Conservation (phyloP, 352 stramenopile genomes). For the Phytophthora vignae region DNA sequence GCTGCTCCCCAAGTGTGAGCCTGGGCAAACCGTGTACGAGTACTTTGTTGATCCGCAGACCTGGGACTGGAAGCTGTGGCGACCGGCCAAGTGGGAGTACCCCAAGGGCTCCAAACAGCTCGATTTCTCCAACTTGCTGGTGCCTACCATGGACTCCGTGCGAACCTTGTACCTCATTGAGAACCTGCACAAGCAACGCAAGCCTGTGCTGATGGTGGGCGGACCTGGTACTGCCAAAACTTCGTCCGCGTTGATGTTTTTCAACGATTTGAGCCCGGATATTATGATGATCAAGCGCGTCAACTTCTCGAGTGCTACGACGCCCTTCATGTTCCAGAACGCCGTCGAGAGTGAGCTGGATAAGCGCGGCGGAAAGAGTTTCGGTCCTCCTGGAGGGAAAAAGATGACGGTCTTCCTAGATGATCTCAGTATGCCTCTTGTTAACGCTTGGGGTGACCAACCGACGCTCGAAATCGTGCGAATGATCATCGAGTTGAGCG, state of each 20-base stretch:
- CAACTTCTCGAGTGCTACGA: conserved; percentile 99
- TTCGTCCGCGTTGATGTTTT: conserved; percentile 98
- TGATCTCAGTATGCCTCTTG: conserved; percentile 97
- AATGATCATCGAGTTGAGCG: conserved; percentile 96
- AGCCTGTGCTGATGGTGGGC: conserved; percentile 96
- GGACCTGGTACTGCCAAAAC: conserved; percentile 98
- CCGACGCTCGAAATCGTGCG: conserved; percentile 98
- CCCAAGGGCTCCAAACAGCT: conserved; percentile 93
- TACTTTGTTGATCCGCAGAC: conserved; percentile 93
- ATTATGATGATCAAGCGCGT: conserved; percentile 97
- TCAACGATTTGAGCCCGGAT: conserved; percentile 94
- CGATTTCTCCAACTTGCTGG: conserved; percentile 98
- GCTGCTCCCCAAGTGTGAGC: conserved; percentile 93
- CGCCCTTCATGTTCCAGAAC: conserved; percentile 98
- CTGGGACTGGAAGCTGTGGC: conserved; percentile 96
- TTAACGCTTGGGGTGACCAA: conserved; percentile 99
- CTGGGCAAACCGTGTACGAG: conserved; percentile 93
- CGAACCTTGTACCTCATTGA: conserved; percentile 94
- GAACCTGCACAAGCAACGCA: conserved; percentile 95
- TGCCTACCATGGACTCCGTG: conserved; percentile 99
- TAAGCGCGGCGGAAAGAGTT: conserved; percentile 98
- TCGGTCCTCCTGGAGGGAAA: conserved; percentile 97
- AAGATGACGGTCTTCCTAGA: conserved; percentile 99
- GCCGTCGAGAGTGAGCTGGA: conserved; percentile 98
- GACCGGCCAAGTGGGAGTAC: conserved; percentile 96